phyloP scores from a whole-genome alignment of 2,329 filamentous ascomycete species.

The Botrytis fragariae region DNA sequence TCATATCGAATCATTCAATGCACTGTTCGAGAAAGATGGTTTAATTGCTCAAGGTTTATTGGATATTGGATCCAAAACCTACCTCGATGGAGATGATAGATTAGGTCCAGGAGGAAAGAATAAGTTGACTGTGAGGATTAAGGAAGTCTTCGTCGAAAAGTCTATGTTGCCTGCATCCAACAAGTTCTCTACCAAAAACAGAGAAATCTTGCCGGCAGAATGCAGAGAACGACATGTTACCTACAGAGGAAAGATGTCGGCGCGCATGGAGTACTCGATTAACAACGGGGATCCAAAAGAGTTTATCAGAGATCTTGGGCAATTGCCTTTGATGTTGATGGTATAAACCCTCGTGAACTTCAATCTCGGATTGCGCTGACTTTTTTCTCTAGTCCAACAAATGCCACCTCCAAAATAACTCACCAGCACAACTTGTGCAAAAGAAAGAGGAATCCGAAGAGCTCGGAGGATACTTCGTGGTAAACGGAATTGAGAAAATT shows the following conservation, averaged over 20 bases:
- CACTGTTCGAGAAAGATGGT: slow-evolving; percentile 72
- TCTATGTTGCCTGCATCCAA: slow-evolving; percentile 76
- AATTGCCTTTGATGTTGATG: slow-evolving; percentile 91
- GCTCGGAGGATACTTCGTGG: slow-evolving; percentile 92
- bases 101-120: slow-evolving; percentile 63
- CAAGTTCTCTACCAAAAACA: slow-evolving; percentile 73
- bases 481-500: slow-evolving; percentile 97
- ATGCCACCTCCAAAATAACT: slow-evolving; percentile 85
- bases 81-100: slow-evolving; percentile 76
- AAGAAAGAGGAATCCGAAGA: slow-evolving; percentile 96
- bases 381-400: slow-evolving; percentile 64
- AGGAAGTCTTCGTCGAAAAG: slow-evolving; percentile 79
- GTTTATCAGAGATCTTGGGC: slow-evolving; percentile 79
- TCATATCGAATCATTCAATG: slow-evolving; percentile 95
- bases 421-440: slow-evolving; percentile 77
- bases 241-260: slow-evolving; percentile 83
- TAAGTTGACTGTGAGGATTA: slow-evolving; percentile 72
- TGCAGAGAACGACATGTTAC: slow-evolving; percentile 91
- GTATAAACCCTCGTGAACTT: slow-evolving; percentile 43
- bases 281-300: slow-evolving; percentile 85
- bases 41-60: slow-evolving; percentile 71
- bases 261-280: slow-evolving; percentile 78
- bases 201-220: slow-evolving; percentile 87
- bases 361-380: slow-evolving; percentile 30
- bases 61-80: slow-evolving; percentile 88